phyloP scores from a whole-genome alignment of 1,139 yeast genomes.

The Magnusiomyces sp. region DNA sequence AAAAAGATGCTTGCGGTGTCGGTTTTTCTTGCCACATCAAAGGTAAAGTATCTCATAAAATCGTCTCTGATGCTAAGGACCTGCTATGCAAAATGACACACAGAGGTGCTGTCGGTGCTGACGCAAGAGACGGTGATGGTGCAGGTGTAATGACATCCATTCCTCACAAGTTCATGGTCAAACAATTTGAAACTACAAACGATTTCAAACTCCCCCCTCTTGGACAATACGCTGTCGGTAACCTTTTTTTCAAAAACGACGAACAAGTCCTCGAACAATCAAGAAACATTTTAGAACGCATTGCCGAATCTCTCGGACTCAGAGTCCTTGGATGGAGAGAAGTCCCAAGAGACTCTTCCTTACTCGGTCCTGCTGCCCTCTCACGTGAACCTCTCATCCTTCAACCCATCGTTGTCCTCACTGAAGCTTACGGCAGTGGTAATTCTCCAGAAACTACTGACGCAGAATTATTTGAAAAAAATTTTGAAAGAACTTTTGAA shows the following conservation, averaged over 20 bases:
- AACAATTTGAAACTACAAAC: constrained; percentile 59
- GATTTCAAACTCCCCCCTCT: constrained; percentile 58
- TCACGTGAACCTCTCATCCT: constrained; percentile 86
- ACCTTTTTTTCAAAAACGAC: constrained; percentile 81
- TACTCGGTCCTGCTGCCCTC: constrained; percentile 89
- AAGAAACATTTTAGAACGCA: constrained; percentile 65
- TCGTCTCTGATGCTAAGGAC: constrained; percentile 77
- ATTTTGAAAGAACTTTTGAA: constrained; percentile 62
- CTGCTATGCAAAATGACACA: constrained; percentile 96
- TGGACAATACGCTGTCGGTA: constrained; percentile 94
- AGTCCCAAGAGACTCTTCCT: constrained; percentile 91
- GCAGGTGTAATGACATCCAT: constrained; percentile 94
- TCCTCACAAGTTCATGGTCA: constrained; percentile 76
- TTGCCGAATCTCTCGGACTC: constrained; percentile 70
- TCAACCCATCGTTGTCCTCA: constrained; percentile 78
- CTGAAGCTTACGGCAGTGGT: constrained; percentile 44
- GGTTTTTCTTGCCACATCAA: constrained; percentile 95
- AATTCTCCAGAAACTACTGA: constrained; percentile 25
- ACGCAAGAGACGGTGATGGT: constrained; percentile 97
- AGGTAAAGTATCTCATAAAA: constrained; percentile 81
- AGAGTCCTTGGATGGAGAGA: constrained; percentile 88
- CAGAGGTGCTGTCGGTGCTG: constrained; percentile 94
- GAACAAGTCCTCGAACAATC: constrained; percentile 57
- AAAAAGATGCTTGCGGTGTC: constrained; percentile 98
- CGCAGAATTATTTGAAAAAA: constrained; percentile 43